phyloP scores from a whole-genome alignment of 2,329 filamentous ascomycete species.

The Botrytis deweyae region DNA sequence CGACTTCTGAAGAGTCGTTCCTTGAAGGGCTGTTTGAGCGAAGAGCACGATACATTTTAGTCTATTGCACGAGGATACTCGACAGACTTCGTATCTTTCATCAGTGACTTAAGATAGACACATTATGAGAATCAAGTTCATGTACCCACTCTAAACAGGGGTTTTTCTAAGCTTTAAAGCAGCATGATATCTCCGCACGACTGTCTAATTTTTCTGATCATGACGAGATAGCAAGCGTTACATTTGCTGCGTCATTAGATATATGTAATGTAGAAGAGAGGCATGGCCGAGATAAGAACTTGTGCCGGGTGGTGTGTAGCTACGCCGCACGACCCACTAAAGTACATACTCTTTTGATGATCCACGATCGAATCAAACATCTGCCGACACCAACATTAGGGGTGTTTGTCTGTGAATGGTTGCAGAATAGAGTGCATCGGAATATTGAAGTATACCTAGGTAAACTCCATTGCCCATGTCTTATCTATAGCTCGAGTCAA shows the following conservation, averaged over 20 bases:
- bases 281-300: neutral
- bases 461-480: neutral
- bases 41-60: no score
- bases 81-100: no score
- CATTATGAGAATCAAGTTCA: no score
- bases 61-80: no score
- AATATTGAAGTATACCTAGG: neutral
- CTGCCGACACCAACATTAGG: neutral
- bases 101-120: no score
- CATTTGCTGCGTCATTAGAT: neutral
- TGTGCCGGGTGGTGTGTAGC: neutral
- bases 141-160: no score
- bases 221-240: neutral
- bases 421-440: fast-evolving
- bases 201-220: no score
- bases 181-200: no score
- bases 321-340: neutral
- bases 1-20: no score
- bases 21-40: no score
- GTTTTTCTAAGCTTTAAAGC: no score
- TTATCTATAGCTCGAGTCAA: neutral
- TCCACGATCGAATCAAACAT: neutral
- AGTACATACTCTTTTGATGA: neutral
- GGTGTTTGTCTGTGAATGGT: neutral
- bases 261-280: neutral